Conservation (phyloP, 345 rosid genomes). For the Passiflora organensis region DNA sequence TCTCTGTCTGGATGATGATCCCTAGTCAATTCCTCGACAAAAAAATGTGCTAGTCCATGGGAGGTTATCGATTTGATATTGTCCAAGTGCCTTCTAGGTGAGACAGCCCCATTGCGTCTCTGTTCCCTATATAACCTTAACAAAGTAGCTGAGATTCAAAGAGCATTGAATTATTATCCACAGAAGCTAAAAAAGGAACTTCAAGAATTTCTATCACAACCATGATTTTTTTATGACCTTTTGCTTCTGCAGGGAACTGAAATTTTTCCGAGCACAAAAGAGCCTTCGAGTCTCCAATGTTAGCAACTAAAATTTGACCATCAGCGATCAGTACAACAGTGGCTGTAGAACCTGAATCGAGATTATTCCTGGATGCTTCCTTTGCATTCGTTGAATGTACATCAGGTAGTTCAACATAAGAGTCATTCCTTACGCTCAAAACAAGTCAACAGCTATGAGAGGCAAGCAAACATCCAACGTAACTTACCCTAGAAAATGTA, state of each 20-base stretch:
- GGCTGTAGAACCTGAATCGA: slow-evolving; percentile 80
- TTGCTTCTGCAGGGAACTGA: slow-evolving; percentile 72
- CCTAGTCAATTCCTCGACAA: slow-evolving; percentile 65
- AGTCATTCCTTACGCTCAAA: not conserved
- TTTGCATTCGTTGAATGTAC: slow-evolving; percentile 24
- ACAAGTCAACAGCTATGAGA: not conserved
- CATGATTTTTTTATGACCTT: slow-evolving; percentile 46
- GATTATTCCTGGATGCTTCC: slow-evolving; percentile 65
- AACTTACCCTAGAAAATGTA: slow-evolving; percentile 67
- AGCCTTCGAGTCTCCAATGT: slow-evolving; percentile 92
- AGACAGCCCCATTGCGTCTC: slow-evolving; percentile 47
- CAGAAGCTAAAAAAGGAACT: not conserved
- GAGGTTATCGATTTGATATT: slow-evolving; percentile 38
- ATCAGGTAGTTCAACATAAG: not conserved
- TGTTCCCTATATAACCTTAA: slow-evolving; percentile 62
- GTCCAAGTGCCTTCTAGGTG: slow-evolving; percentile 34
- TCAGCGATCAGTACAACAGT: slow-evolving; percentile 71
- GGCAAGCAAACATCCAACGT: not conserved
- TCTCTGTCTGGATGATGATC: slow-evolving; percentile 91
- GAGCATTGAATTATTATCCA: not conserved
- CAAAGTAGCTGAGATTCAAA: slow-evolving; percentile 56
- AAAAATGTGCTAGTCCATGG: slow-evolving; percentile 46
- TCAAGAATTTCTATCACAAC: slow-evolving; percentile 2
- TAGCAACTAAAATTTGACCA: slow-evolving; percentile 76
- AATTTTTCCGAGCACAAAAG: slow-evolving; percentile 79